Percentiles rank a stretch among this genome's conserved stretches.
These are phyloP conservation scores for Fragilaria crotonensis DNA, from an alignment of 108 stramenopile species.

Conservation along the genomic window DNA sequence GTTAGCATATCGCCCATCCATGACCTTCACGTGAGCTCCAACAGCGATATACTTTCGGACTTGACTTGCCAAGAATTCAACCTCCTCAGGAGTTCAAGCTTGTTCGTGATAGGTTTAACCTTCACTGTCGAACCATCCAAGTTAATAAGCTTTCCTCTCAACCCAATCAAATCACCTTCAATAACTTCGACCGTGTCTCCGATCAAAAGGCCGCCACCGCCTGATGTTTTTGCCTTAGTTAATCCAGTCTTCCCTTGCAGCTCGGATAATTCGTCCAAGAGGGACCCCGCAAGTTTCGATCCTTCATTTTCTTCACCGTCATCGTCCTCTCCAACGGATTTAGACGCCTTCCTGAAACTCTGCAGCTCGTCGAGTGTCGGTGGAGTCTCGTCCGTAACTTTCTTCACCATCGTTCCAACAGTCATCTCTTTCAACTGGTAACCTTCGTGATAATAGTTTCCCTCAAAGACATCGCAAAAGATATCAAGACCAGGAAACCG, in stretches of 20 bases:
- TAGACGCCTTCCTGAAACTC: slow-evolving; percentile 67
- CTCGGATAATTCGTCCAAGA: slow-evolving; percentile 79
- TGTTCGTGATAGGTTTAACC: slow-evolving; percentile 69
- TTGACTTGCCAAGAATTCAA: slow-evolving; percentile 85
- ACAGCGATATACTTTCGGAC: slow-evolving; percentile 90
- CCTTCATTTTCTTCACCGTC: slow-evolving; percentile 78
- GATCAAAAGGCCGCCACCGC: slow-evolving; percentile 65
- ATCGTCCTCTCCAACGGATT: slow-evolving; percentile 47
- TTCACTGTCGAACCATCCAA: slow-evolving; percentile 89
- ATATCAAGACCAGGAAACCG: slow-evolving; percentile 72
- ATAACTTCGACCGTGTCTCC: slow-evolving; percentile 93
- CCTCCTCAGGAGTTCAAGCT: slow-evolving; percentile 72
- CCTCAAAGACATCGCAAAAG: slow-evolving; percentile 82
- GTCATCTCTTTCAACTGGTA: slow-evolving; percentile 92
- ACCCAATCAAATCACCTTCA: slow-evolving; percentile 89
- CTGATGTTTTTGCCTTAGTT: slow-evolving; percentile 27
- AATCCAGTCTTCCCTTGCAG: slow-evolving; percentile 76
- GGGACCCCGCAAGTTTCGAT: slow-evolving; percentile 70
- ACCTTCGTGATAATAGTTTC: slow-evolving; percentile 89
- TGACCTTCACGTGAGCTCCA: slow-evolving; percentile 95
- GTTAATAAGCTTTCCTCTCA: slow-evolving; percentile 87
- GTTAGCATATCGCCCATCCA: slow-evolving; percentile 89
- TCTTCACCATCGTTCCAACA: slow-evolving; percentile 84
- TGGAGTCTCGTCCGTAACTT: slow-evolving; percentile 75
- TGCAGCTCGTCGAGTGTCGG: slow-evolving; percentile 94